phyloP scores from a whole-genome alignment of 2,329 filamentous ascomycete species.

The Ophioceras dolichostomum region DNA sequence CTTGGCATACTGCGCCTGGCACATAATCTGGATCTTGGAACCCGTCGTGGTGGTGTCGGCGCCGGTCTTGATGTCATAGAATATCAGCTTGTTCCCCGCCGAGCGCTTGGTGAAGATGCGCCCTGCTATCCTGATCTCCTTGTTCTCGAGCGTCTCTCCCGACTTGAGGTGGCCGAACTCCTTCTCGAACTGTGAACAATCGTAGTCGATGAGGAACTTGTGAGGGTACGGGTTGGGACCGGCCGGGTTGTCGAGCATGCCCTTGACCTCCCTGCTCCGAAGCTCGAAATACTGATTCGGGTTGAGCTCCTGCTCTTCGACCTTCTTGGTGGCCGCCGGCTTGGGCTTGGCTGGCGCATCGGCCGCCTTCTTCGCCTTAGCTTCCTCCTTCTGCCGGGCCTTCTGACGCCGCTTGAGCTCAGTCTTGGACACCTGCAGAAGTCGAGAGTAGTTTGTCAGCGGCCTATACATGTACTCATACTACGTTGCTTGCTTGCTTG shows the following conservation, averaged over 20 bases:
- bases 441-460: slow-evolving; percentile 18
- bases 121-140: slow-evolving; percentile 65
- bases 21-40: slow-evolving; percentile 80
- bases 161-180: slow-evolving; percentile 76
- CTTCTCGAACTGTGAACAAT: slow-evolving; percentile 66
- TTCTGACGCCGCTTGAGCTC: slow-evolving; percentile 95
- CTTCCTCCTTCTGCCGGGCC: slow-evolving; percentile 72
- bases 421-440: slow-evolving; percentile 56
- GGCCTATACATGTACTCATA: too few species aligned
- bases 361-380: slow-evolving; percentile 79
- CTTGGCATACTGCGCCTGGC: slow-evolving; percentile 68
- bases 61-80: slow-evolving; percentile 68
- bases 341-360: slow-evolving; percentile 30
- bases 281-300: slow-evolving; percentile 84
- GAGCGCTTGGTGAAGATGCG: slow-evolving; percentile 83
- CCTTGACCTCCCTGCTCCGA: slow-evolving; percentile 67
- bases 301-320: slow-evolving; percentile 44
- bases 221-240: slow-evolving; percentile 83
- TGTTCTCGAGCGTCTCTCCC: slow-evolving; percentile 68
- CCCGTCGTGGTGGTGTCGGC: slow-evolving; percentile 47
- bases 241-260: slow-evolving; percentile 54
- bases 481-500: too few species aligned
- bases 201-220: slow-evolving; percentile 79
- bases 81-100: slow-evolving; percentile 73
- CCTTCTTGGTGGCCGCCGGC: slow-evolving; percentile 34